Evolutionary conservation across 257 asterid species (phyloP).

Genomic region (Solanum arcanum): DNA sequence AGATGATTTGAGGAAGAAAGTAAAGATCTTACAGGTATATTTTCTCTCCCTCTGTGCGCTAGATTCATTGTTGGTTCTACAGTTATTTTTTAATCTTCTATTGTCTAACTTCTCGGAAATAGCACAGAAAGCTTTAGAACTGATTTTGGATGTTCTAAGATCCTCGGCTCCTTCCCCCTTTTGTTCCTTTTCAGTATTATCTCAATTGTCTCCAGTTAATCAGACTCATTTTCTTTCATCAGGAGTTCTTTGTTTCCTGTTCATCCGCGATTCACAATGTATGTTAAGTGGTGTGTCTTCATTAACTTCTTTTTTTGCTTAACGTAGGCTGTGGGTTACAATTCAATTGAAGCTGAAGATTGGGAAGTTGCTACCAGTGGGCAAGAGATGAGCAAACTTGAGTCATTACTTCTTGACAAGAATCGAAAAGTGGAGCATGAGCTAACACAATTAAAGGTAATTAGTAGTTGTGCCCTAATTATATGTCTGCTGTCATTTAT

Average conservation of each 20-base stretch:
- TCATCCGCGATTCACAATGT: background rate
- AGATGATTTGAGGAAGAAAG: constrained; percentile 88
- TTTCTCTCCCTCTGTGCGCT: background rate
- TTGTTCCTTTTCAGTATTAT: background rate
- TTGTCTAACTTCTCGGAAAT: background rate
- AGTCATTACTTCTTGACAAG: constrained; percentile 89
- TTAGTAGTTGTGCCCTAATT: background rate
- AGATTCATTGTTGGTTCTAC: background rate
- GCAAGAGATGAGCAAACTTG: constrained; percentile 98
- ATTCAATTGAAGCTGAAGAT: constrained; percentile 99
- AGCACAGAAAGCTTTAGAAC: background rate
- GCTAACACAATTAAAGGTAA: constrained; percentile 84
- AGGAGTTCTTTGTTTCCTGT: background rate
- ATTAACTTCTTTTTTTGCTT: background rate
- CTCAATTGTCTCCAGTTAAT: background rate
- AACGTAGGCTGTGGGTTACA: constrained; percentile 95
- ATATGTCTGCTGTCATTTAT: background rate
- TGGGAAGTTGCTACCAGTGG: constrained; percentile 98
- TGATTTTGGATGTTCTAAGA: background rate
- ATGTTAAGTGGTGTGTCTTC: background rate
- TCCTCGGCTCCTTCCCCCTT: background rate
- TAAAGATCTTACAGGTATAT: constrained; percentile 83
- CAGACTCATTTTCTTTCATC: background rate
- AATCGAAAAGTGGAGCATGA: constrained; percentile 98
- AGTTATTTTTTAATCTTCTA: background rate